phyloP scores from a whole-genome alignment of 176 grass and related monocot species.

The Canna indica region DNA sequence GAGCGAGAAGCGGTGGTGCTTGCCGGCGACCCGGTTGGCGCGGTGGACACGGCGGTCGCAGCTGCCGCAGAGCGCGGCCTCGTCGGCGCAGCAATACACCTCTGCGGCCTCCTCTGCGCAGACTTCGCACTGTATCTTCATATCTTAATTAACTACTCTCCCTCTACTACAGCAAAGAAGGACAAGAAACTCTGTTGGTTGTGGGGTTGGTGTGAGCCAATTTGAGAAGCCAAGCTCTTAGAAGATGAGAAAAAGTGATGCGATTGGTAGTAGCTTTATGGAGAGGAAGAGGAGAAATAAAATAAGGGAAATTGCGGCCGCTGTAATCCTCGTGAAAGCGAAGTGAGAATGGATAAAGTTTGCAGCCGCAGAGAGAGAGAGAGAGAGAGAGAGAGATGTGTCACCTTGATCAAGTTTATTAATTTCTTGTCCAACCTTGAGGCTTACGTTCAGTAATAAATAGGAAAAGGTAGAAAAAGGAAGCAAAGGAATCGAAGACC shows the following conservation, averaged over 20 bases:
- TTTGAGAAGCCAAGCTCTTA: not conserved
- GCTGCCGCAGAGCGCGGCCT: slow-evolving; percentile 3
- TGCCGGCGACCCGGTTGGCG: not conserved
- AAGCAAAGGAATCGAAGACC: too few species aligned
- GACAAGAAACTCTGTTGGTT: too few species aligned
- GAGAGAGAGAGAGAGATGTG: too few species aligned
- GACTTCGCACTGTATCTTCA: slow-evolving; percentile 11
- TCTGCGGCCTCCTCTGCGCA: not conserved
- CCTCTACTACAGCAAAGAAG: not conserved
- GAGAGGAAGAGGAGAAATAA: not conserved
- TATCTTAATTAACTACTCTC: too few species aligned
- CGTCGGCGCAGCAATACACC: not conserved
- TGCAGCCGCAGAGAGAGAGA: not conserved
- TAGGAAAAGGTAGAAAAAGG: too few species aligned
- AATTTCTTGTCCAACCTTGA: too few species aligned
- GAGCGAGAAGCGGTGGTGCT: slow-evolving; percentile 5
- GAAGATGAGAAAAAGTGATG: not conserved
- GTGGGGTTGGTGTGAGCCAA: too few species aligned
- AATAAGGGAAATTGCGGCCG: not conserved
- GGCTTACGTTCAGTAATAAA: too few species aligned
- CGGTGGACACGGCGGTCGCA: slow-evolving; percentile 1
- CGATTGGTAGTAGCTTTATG: not conserved
- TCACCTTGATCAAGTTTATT: too few species aligned
- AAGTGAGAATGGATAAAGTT: not conserved
- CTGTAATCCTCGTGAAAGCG: not conserved